These are phyloP conservation scores for Macrolepiota albuminosa DNA, from an alignment of 768 basidiomycete genomes.

Conservation along the genomic window DNA sequence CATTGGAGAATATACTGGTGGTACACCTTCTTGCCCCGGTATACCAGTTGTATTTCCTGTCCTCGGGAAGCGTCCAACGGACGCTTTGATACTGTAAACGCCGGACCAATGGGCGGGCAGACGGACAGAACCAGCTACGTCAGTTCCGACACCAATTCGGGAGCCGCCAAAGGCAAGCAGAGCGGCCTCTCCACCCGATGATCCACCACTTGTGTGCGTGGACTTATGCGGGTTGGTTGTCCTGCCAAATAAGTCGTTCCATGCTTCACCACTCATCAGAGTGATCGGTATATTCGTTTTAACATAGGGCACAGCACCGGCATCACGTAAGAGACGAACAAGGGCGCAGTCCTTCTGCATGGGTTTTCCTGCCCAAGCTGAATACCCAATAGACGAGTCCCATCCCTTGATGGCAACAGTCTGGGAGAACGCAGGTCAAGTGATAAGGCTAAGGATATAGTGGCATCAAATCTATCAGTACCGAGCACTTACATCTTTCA, in stretches of 20 bases:
- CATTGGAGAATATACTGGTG: slow-evolving; percentile 55
- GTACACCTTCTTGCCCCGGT: slow-evolving; percentile 58
- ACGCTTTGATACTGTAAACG: slow-evolving; percentile 52
- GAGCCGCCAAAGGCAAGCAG: slow-evolving; percentile 58
- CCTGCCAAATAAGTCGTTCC: slow-evolving; percentile 53
- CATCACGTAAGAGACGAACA: slow-evolving; percentile 48
- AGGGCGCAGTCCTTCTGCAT: slow-evolving; percentile 42
- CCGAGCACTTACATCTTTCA: slow-evolving; percentile 38
- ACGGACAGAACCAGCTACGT: slow-evolving; percentile 66
- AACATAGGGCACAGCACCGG: slow-evolving; percentile 62
- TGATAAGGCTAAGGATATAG: neutral
- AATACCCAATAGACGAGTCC: slow-evolving; percentile 58
- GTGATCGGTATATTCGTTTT: slow-evolving; percentile 65
- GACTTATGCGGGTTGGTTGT: slow-evolving; percentile 59
- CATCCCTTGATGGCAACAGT: slow-evolving; percentile 49
- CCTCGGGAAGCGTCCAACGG: slow-evolving; percentile 42
- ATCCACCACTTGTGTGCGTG: slow-evolving; percentile 57
- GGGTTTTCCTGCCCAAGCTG: slow-evolving; percentile 42
- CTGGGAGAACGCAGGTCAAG: slow-evolving; percentile 18
- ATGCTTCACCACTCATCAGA: slow-evolving; percentile 53
- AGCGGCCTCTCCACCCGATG: slow-evolving; percentile 64
- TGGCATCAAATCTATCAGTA: slow-evolving; percentile 5
- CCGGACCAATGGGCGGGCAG: slow-evolving; percentile 65
- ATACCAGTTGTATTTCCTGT: slow-evolving; percentile 40
- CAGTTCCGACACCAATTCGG: slow-evolving; percentile 61